Evolutionary conservation across 139 green algal genomes (phyloP), one percentile per base, ranked within the genome.

Genomic region (Chlamydomonas schloesseri): DNA sequence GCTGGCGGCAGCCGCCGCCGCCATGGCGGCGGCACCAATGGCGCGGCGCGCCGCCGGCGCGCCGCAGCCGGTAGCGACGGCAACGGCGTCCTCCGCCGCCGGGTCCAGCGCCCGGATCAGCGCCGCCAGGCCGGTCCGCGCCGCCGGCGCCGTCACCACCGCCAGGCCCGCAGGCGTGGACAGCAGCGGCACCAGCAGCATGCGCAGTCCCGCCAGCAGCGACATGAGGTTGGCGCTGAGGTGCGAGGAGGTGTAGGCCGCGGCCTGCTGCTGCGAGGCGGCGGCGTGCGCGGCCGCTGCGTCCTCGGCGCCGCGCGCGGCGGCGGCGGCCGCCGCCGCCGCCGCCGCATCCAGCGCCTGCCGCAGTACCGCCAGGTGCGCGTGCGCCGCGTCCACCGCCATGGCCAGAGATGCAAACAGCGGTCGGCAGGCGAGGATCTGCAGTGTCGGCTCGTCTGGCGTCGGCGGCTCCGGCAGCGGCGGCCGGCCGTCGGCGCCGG

Each of bases 131-230:
- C 67, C 78, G 17, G 78, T 23, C 18, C 78, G 68, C 20, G 11
- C 55, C 42, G 50, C 31, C 68, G 47, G 50, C 50, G 67, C 46
- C 47, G 80, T 77, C 23, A 86, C 50, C 47, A 77, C 50, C n/a
- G 68, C 67, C 36, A 86, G 68, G 23, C 80, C 67, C 1, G 67
- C 33, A 0, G 80, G 68, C 31, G 17, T 37, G 1, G 80, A 86
- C 28, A 86, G 80, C 65, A 86, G 31, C 47, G 80, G 80, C 31
- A 33, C 29, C 0, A 86, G 53, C 80, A 86, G 47, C 80, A 77
- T 50, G 23, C 80, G 67, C 47, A 86, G 53, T 3, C 67, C 80
- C 15, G 36, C 20, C 68, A 86, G 47, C 33, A 86, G 47, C 24
- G 64, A 29, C 31, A 24, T 21, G 31, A 78, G 80, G 21, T 23